These are phyloP conservation scores for Alternaria longipes DNA, from an alignment of 2,329 filamentous ascomycete genomes.

Conservation along the genomic window DNA sequence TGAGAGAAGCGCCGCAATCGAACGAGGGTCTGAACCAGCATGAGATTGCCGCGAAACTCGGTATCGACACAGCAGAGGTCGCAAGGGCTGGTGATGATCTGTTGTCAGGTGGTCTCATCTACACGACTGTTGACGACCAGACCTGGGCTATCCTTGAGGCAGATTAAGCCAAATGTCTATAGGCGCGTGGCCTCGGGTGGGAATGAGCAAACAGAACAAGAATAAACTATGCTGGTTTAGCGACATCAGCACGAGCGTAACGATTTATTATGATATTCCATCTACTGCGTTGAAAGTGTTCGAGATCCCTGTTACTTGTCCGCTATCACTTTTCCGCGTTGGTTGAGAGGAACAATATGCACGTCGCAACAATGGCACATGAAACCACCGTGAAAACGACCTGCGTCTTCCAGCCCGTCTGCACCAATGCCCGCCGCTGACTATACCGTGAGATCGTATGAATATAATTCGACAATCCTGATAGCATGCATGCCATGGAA, in stretches of 20 bases:
- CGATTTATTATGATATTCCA: constrained; percentile 2
- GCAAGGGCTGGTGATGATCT: constrained; percentile 83
- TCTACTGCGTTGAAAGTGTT: constrained; percentile 1
- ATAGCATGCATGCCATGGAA: constrained; percentile 76
- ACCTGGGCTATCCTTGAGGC: constrained; percentile 87
- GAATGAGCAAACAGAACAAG: background rate
- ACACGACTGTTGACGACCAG: constrained; percentile 90
- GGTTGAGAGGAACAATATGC: constrained; percentile 53
- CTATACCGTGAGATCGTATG: constrained; percentile 84
- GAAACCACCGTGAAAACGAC: constrained; percentile 64
- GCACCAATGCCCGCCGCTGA: constrained; percentile 80
- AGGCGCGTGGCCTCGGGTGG: background rate
- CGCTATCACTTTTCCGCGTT: constrained; percentile 42
- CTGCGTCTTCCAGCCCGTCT: constrained; percentile 94
- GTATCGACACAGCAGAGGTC: constrained; percentile 75
- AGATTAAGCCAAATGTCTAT: constrained; percentile 27
- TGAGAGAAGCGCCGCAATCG: constrained; percentile 73
- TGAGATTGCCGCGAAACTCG: constrained; percentile 72
- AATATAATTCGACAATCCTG: constrained; percentile 88
- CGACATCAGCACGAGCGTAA: constrained; percentile 2
- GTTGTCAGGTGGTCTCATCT: constrained; percentile 76
- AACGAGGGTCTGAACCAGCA: constrained; percentile 88
- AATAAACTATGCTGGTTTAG: background rate
- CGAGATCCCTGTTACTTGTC: constrained; percentile 26
- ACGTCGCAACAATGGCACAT: constrained; percentile 53